A percentile compares a stretch with the other conserved stretches of the same genome.
These are phyloP conservation scores for Penicillium sp. DNA, from an alignment of 2,329 filamentous ascomycete genomes.

Conservation along the genomic window DNA sequence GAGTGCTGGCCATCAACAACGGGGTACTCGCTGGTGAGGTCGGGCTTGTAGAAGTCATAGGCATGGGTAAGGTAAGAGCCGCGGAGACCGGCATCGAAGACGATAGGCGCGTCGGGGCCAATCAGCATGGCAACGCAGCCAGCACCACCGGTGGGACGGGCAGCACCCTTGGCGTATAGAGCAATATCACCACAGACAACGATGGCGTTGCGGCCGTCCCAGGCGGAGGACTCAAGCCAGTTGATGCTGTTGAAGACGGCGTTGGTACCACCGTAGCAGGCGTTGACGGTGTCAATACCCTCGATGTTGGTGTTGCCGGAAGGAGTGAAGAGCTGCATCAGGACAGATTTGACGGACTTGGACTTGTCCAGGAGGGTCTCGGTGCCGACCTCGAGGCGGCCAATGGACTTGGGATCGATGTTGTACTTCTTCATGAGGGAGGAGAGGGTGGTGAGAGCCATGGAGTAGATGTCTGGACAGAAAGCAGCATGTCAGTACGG, in stretches of 20 bases:
- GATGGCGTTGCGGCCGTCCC: constrained; percentile 82
- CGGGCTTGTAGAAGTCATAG: constrained; percentile 91
- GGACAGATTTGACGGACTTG: constrained; percentile 86
- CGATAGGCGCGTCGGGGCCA: constrained; percentile 77
- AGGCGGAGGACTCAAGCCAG: constrained; percentile 85
- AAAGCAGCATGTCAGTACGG: constrained; percentile 12
- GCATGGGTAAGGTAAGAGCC: constrained; percentile 82
- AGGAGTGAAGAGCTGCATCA: constrained; percentile 81
- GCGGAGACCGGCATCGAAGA: constrained; percentile 77
- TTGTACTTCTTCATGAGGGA: constrained; percentile 83
- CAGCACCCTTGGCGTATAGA: constrained; percentile 82
- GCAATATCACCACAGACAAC: constrained; percentile 84
- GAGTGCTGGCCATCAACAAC: constrained; percentile 86
- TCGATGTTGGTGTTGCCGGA: constrained; percentile 80
- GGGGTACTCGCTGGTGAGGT: constrained; percentile 85
- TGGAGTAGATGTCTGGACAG: constrained; percentile 79
- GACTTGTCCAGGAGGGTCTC: constrained; percentile 89
- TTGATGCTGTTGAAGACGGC: constrained; percentile 82
- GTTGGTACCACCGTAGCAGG: constrained; percentile 86
- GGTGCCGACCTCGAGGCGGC: constrained; percentile 82
- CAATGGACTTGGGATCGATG: constrained; percentile 77
- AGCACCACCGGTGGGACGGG: constrained; percentile 80
- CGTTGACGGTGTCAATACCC: constrained; percentile 82
- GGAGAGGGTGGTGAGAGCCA: constrained; percentile 77
- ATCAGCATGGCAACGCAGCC: constrained; percentile 80